A percentile compares a stretch with the other conserved stretches of the same genome.
Evolutionary conservation across 495 filamentous ascomycete species (phyloP).

Genomic region (Bombardia bombarda): DNA sequence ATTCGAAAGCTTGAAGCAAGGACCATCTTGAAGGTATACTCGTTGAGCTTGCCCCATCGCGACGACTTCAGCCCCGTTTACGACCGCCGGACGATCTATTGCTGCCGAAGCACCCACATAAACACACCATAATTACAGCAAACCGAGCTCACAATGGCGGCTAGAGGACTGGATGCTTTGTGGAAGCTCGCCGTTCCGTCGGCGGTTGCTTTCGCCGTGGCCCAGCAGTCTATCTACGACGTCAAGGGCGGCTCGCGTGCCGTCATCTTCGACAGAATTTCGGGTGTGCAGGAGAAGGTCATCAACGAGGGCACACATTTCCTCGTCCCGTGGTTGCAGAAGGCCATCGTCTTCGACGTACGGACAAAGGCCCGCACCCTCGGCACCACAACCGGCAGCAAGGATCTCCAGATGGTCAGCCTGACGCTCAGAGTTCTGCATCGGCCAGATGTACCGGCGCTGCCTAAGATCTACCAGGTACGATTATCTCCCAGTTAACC

Average conservation of each 20-base stretch:
- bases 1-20: too few species aligned
- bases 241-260: slow-evolving; percentile 89
- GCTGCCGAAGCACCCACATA: slow-evolving; percentile 7
- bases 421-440: slow-evolving; percentile 94
- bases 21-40: slow-evolving; percentile 5
- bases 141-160: slow-evolving; percentile 32
- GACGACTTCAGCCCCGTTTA: neutral
- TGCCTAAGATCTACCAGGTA: slow-evolving; percentile 99
- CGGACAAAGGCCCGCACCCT: slow-evolving; percentile 96
- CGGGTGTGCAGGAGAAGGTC: slow-evolving; percentile 87
- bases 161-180: slow-evolving; percentile 52
- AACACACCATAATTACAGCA: slow-evolving; percentile 10
- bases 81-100: slow-evolving; percentile 4
- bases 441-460: slow-evolving; percentile 80
- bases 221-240: slow-evolving; percentile 84
- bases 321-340: slow-evolving; percentile 91
- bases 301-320: slow-evolving; percentile 97
- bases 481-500: too few species aligned
- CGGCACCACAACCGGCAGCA: slow-evolving; percentile 94
- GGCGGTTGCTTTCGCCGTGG: slow-evolving; percentile 51
- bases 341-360: slow-evolving; percentile 93
- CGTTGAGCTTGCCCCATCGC: neutral
- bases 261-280: slow-evolving; percentile 94
- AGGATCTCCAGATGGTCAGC: slow-evolving; percentile 99
- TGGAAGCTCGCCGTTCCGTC: slow-evolving; percentile 67